phyloP scores from a whole-genome alignment of 75 land plant species.

The Cryptomeria japonica region DNA sequence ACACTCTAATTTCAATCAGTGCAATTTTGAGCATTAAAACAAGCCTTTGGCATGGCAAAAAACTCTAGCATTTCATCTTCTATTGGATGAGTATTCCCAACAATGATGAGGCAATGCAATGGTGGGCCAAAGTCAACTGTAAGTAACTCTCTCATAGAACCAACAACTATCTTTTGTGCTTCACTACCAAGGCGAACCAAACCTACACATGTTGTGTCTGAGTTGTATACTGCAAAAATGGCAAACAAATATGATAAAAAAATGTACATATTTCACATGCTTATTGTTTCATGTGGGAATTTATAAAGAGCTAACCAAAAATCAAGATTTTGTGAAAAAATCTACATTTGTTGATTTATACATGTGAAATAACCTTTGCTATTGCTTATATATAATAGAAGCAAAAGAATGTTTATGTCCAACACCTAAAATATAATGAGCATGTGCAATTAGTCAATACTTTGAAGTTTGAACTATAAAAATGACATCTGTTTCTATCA shows the following conservation, averaged over 20 bases:
- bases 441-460: background rate
- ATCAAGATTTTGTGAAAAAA: constrained; percentile 9
- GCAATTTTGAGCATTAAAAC: background rate
- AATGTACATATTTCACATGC: constrained; percentile 5
- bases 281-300: background rate
- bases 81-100: constrained; percentile 81
- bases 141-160: constrained; percentile 74
- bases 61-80: constrained; percentile 94
- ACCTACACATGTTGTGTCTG: constrained; percentile 76
- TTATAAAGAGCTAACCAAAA: background rate
- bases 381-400: background rate
- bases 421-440: background rate
- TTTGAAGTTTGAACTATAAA: background rate
- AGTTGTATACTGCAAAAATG: constrained; percentile 60
- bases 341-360: background rate
- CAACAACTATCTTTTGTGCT: constrained; percentile 80
- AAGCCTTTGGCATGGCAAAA: constrained; percentile 27
- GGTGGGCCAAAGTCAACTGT: constrained; percentile 87
- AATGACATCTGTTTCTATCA: background rate
- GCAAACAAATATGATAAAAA: background rate
- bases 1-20: background rate
- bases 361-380: background rate
- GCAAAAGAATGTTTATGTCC: background rate
- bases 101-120: constrained; percentile 88
- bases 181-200: constrained; percentile 87